phyloP scores from a whole-genome alignment of 768 basidiomycete species.

The Dentipellis sp. region DNA sequence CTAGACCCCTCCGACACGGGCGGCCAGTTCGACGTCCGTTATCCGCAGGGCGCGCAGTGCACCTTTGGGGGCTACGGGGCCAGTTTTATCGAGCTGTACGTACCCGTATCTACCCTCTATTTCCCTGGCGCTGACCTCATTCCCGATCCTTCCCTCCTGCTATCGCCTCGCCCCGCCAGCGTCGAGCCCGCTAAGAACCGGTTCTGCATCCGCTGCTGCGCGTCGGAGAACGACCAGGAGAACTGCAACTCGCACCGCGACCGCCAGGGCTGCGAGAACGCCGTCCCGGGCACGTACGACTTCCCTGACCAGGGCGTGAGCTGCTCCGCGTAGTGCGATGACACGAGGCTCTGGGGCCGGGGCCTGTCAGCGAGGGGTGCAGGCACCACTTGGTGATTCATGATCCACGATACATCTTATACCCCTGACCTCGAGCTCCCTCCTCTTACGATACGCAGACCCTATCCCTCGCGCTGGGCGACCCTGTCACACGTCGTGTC shows the following conservation, averaged over 20 bases:
- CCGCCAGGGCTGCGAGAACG: conserved; percentile 30
- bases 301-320: conserved; percentile 27
- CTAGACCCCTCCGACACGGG: conserved; percentile 28
- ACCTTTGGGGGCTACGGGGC: conserved; percentile 40
- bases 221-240: conserved; percentile 28
- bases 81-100: conserved; percentile 44
- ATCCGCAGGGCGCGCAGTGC: conserved; percentile 45
- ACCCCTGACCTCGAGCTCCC: no score
- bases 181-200: conserved; percentile 36
- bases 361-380: background rate
- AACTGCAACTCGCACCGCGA: conserved; percentile 47
- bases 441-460: no score
- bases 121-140: background rate
- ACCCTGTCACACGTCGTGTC: no score
- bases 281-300: conserved; percentile 37
- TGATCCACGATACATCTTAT: no score
- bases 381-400: background rate
- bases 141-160: background rate
- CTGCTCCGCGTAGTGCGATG: conserved; percentile 21
- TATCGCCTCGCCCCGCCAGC: conserved; percentile 17
- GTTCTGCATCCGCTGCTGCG: conserved; percentile 43
- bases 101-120: background rate
- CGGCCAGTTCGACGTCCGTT: conserved; percentile 42
- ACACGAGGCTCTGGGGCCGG: background rate
- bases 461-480: no score